Conservation (phyloP, 495 filamentous ascomycete species). For the Penicillium riverlandense region DNA sequence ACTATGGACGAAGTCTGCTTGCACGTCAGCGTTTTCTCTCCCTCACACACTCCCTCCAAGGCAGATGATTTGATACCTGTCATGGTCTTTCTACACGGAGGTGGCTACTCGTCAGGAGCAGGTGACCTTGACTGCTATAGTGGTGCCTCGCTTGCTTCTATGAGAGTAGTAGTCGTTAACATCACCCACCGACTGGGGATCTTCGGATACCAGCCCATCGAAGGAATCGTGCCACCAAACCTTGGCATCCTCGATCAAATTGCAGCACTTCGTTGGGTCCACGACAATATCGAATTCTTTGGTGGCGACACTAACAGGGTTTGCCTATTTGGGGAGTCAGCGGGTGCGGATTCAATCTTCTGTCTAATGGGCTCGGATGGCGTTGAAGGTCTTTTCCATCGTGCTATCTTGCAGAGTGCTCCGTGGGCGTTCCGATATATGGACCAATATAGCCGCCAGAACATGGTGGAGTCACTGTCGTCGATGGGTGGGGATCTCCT, state of each 20-base stretch:
- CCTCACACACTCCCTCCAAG: neutral
- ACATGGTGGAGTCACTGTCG: too few relatives aligned
- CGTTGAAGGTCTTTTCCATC: conserved; percentile 4
- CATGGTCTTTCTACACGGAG: conserved; percentile 9
- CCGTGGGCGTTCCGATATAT: neutral
- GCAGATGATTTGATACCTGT: conserved; percentile 1
- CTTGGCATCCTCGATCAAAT: conserved; percentile 33
- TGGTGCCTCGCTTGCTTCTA: neutral
- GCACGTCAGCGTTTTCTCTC: conserved; percentile 1
- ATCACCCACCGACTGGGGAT: conserved; percentile 7
- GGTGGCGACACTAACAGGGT: conserved; percentile 39
- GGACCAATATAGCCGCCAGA: too few relatives aligned
- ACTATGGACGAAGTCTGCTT: conserved; percentile 3
- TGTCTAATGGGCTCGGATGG: conserved; percentile 4
- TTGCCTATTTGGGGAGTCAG: conserved; percentile 40
- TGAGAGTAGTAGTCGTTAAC: conserved; percentile 3
- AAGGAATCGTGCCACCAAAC: conserved; percentile 31
- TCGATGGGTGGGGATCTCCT: neutral
- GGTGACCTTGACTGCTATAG: conserved; percentile 9
- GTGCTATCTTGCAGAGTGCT: conserved; percentile 7
- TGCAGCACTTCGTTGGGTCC: conserved; percentile 38
- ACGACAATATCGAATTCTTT: conserved; percentile 37
- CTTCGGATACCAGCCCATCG: conserved; percentile 32
- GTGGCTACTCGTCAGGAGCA: conserved; percentile 6
- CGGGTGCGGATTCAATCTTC: conserved; percentile 24